These are phyloP conservation scores for Cutaneotrichosporon mucoides DNA, from an alignment of 1,284 basidiomycete genomes.

Conservation along the genomic window DNA sequence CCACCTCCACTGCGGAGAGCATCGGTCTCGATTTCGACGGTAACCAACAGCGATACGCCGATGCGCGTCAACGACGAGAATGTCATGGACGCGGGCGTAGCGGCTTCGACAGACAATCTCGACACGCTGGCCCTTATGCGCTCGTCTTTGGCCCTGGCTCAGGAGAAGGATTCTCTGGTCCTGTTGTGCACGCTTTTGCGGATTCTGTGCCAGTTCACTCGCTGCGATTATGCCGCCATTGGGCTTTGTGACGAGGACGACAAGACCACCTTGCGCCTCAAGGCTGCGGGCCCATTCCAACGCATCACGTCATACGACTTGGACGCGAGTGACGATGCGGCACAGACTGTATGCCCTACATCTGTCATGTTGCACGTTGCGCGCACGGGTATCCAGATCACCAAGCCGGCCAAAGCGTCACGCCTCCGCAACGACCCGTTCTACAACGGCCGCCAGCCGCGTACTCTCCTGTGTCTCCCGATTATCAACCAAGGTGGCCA, in stretches of 20 bases:
- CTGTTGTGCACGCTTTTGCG: conserved; percentile 32
- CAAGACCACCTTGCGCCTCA: conserved; percentile 22
- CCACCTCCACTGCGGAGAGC: background rate
- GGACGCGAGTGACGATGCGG: conserved; percentile 22
- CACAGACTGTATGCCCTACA: conserved; percentile 27
- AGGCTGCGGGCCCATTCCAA: conserved; percentile 32
- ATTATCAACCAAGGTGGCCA: conserved; percentile 33
- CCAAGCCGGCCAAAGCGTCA: conserved; percentile 11
- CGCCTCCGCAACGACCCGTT: conserved; percentile 31
- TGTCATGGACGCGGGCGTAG: background rate
- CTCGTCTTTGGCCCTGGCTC: conserved; percentile 35
- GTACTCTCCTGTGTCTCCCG: conserved; percentile 33
- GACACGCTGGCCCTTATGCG: conserved; percentile 29
- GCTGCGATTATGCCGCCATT: conserved; percentile 40
- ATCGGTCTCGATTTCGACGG: background rate
- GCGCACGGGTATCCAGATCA: conserved; percentile 30
- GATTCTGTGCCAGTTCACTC: conserved; percentile 35
- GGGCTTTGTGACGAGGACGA: conserved; percentile 28
- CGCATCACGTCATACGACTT: conserved; percentile 31
- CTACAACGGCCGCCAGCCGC: conserved; percentile 27
- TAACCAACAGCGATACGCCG: conserved; percentile 9
- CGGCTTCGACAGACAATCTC: conserved; percentile 7
- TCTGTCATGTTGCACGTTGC: conserved; percentile 37
- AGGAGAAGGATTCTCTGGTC: conserved; percentile 34
- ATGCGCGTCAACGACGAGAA: background rate